A percentile compares a stretch with the other conserved stretches of the same genome.
phyloP scores from a whole-genome alignment of 2,329 filamentous ascomycete species.

The Aspergillus pseudonomiae region DNA sequence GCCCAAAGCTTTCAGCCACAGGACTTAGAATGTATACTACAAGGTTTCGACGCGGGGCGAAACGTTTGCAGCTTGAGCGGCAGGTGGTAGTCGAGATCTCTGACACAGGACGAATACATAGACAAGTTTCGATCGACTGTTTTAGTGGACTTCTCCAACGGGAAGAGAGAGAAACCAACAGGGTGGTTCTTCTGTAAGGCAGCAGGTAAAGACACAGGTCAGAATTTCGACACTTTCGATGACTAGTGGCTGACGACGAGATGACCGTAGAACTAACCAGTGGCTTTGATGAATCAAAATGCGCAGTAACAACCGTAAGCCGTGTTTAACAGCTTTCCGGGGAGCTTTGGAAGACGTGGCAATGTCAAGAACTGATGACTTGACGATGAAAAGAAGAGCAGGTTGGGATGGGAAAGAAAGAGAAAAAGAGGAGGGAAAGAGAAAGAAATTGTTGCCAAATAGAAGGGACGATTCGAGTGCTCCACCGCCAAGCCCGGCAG shows the following conservation, averaged over 20 bases:
- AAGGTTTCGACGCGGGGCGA: constrained; percentile 93
- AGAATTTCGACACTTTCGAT: constrained; percentile 16
- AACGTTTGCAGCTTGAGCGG: constrained; percentile 96
- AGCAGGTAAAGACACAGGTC: constrained; percentile 14
- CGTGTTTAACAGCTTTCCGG: constrained; percentile 14
- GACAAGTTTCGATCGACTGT: constrained; percentile 61
- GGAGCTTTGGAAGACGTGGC: constrained; percentile 12
- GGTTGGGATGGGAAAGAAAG: constrained; percentile 15
- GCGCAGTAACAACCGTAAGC: constrained; percentile 13
- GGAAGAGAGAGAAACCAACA: constrained; percentile 37
- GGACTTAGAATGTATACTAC: constrained; percentile 84
- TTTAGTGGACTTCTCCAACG: constrained; percentile 42
- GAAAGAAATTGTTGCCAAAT: constrained; percentile 21
- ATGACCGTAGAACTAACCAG: constrained; percentile 24
- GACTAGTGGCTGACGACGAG: constrained; percentile 9
- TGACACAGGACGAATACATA: constrained; percentile 98
- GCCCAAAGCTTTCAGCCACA: constrained; percentile 73
- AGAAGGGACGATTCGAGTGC: constrained; percentile 28
- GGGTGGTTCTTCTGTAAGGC: constrained; percentile 32
- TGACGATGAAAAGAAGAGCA: constrained; percentile 23
- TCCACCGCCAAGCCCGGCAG: constrained; percentile 21
- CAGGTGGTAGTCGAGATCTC: constrained; percentile 91
- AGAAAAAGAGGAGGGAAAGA: constrained; percentile 23
- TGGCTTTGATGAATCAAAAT: constrained; percentile 13
- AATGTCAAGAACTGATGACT: constrained; percentile 21